Conservation (phyloP, 345 rosid genomes). For the Arabis hirsuta region DNA sequence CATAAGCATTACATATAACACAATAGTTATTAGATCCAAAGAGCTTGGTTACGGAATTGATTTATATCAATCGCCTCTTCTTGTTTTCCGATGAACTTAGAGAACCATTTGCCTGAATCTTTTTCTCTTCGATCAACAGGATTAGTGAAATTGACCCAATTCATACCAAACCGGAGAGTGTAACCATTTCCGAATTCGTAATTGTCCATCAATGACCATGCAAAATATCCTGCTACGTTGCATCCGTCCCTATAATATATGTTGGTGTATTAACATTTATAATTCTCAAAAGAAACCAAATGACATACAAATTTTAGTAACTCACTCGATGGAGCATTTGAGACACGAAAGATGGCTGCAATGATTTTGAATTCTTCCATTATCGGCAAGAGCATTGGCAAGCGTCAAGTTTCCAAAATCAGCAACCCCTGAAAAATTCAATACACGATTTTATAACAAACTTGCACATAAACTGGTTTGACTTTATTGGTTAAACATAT, state of each 20-base stretch:
- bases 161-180: conserved; percentile 40
- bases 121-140: conserved; percentile 38
- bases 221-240: conserved; percentile 39
- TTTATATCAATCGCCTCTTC: neutral
- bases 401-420: conserved; percentile 27
- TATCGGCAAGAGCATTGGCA: conserved; percentile 31
- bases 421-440: conserved; percentile 29
- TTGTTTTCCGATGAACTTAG: conserved; percentile 40
- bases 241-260: conserved; percentile 28
- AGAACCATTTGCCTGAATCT: conserved; percentile 41
- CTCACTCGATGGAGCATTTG: conserved; percentile 37
- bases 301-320: neutral
- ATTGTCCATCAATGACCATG: conserved; percentile 40
- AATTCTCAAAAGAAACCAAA: neutral
- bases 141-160: conserved; percentile 43
- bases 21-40: neutral
- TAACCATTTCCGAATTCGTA: conserved; percentile 39
- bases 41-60: neutral
- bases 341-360: conserved; percentile 42
- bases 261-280: neutral
- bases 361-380: conserved; percentile 31
- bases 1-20: neutral
- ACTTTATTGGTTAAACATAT: neutral
- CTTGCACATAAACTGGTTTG: too few species aligned
- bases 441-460: neutral